Conservation (phyloP, 768 basidiomycete species). For the Terana coerulea region DNA sequence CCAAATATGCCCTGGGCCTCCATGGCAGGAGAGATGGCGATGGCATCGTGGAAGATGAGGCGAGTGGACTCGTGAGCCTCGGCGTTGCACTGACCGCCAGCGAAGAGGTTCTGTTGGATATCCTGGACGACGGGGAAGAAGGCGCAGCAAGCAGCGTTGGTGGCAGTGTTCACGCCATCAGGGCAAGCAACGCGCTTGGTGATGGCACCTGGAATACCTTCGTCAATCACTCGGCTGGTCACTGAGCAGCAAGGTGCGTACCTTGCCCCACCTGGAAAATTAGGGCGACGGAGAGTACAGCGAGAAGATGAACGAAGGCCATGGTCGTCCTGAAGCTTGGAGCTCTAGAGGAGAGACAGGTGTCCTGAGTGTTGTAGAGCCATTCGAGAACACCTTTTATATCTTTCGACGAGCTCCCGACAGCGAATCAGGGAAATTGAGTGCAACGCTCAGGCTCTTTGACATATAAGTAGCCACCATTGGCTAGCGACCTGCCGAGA, state of each 20-base stretch:
- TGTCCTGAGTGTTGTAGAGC: conserved; percentile 3
- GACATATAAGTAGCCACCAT: too few relatives aligned
- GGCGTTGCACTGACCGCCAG: conserved; percentile 25
- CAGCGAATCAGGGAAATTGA: too few relatives aligned
- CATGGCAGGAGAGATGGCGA: too few relatives aligned
- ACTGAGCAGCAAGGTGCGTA: not conserved
- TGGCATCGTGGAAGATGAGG: conserved; percentile 23
- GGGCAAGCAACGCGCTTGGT: conserved; percentile 23
- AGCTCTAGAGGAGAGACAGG: not conserved
- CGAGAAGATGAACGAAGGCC: conserved; percentile 19
- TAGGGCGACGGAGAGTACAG: conserved; percentile 15
- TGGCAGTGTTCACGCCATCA: conserved; percentile 25
- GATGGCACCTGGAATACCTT: not conserved
- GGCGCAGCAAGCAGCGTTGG: conserved; percentile 26
- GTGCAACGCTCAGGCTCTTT: too few relatives aligned
- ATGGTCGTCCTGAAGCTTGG: too few relatives aligned
- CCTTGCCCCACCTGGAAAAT: conserved; percentile 12
- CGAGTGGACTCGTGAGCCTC: conserved; percentile 23
- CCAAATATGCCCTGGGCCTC: conserved; percentile 21
- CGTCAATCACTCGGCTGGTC: not conserved
- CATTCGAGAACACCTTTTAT: not conserved
- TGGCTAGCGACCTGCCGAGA: too few relatives aligned
- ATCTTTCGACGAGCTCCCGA: too few relatives aligned
- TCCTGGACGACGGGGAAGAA: conserved; percentile 27
- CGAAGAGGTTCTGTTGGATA: conserved; percentile 24